Conservation (phyloP, 2,329 filamentous ascomycete species). For the Verticillium isaacii region DNA sequence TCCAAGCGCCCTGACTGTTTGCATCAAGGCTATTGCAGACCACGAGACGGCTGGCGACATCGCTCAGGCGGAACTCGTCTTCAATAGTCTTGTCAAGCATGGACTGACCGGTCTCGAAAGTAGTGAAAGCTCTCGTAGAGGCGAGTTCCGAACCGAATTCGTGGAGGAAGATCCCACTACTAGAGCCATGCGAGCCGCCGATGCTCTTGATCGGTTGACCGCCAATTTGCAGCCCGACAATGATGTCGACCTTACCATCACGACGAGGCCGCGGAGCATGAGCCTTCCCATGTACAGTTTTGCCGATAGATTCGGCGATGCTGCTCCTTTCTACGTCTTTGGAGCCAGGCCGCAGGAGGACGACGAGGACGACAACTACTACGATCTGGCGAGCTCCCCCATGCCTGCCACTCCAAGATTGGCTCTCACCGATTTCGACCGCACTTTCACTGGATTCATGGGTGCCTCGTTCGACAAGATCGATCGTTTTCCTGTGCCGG, state of each 20-base stretch:
- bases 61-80: conserved; percentile 44
- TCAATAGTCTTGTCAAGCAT: conserved; percentile 43
- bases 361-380: not conserved
- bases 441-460: conserved; percentile 8
- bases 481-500: not conserved
- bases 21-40: conserved; percentile 49
- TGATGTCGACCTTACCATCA: conserved; percentile 41
- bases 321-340: conserved; percentile 44
- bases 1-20: conserved; percentile 47
- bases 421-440: conserved; percentile 22
- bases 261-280: conserved; percentile 37
- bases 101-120: conserved; percentile 36
- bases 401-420: conserved; percentile 18
- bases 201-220: conserved; percentile 51
- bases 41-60: conserved; percentile 45
- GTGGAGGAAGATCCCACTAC: conserved; percentile 42
- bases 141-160: not conserved
- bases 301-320: conserved; percentile 36
- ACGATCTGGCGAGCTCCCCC: not conserved
- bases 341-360: conserved; percentile 22
- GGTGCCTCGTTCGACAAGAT: conserved; percentile 10
- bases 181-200: conserved; percentile 54
- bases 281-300: conserved; percentile 44
- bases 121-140: not conserved
- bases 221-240: conserved; percentile 46